Evolutionary conservation across 495 filamentous ascomycete species (phyloP).

Genomic region (Aeminium ludgeri): DNA sequence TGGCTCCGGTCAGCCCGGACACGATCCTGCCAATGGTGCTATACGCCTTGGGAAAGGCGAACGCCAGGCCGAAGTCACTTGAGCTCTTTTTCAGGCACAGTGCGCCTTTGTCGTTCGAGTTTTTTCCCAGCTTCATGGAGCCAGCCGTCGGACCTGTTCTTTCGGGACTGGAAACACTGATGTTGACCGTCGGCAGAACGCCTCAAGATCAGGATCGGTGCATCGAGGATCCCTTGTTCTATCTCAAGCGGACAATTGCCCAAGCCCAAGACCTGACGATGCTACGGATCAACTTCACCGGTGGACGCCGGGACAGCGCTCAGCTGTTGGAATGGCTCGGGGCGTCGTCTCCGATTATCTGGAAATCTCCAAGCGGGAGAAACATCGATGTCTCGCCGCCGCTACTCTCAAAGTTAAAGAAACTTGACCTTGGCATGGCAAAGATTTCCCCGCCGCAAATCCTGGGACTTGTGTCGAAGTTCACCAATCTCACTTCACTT

Average conservation of each 20-base stretch:
- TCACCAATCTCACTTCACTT: neutral
- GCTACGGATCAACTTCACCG: slow-evolving; percentile 9
- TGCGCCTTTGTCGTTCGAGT: slow-evolving; percentile 1
- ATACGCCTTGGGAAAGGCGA: slow-evolving; percentile 23
- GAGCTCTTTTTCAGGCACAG: slow-evolving; percentile 27
- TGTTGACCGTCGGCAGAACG: neutral
- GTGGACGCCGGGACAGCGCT: neutral
- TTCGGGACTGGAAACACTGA: slow-evolving; percentile 1
- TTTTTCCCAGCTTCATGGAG: slow-evolving; percentile 1
- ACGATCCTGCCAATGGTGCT: slow-evolving; percentile 20
- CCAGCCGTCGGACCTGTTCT: slow-evolving; percentile 2
- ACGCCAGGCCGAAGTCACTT: slow-evolving; percentile 20
- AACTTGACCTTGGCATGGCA: neutral
- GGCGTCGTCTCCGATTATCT: neutral
- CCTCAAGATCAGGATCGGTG: neutral
- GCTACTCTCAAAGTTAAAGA: neutral
- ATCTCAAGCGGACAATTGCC: slow-evolving; percentile 2
- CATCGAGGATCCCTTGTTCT: neutral
- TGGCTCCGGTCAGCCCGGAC: neutral
- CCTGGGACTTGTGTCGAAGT: neutral
- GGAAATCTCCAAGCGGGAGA: too few relatives aligned
- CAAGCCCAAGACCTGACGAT: neutral
- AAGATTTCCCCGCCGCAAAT: neutral
- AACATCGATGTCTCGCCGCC: neutral
- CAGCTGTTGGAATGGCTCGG: slow-evolving; percentile 5